A percentile compares a stretch with the other conserved stretches of the same genome.
These are phyloP conservation scores for Lasiosphaeria ovina DNA, from an alignment of 495 filamentous ascomycete genomes.

Conservation along the genomic window DNA sequence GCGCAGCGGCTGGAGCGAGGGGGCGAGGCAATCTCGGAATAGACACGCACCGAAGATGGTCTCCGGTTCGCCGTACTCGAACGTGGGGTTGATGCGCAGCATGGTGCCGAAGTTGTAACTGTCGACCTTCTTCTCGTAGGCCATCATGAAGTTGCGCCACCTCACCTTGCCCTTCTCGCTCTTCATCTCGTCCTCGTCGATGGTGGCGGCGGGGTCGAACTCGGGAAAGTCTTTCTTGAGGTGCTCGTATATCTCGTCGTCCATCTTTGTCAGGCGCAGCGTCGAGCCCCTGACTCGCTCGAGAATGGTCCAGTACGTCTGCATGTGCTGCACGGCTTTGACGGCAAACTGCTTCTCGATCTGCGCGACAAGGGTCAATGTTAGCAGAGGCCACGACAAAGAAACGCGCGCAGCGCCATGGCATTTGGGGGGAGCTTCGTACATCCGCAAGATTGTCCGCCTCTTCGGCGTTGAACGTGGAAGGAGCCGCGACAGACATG, in stretches of 20 bases:
- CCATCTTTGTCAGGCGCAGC: slow-evolving; percentile 85
- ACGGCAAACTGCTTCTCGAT: slow-evolving; percentile 99
- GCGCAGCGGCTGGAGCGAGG: too few species aligned
- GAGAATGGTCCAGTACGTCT: slow-evolving; percentile 95
- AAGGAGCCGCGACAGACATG: slow-evolving; percentile 24
- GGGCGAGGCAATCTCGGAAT: too few species aligned
- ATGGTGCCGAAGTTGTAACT: slow-evolving; percentile 99
- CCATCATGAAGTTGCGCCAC: slow-evolving; percentile 93
- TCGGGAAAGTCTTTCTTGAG: slow-evolving; percentile 87
- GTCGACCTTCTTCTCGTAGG: slow-evolving; percentile 86
- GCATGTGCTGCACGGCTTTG: slow-evolving; percentile 93
- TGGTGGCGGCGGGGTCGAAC: slow-evolving; percentile 73
- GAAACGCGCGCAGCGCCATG: not conserved
- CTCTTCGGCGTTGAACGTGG: slow-evolving; percentile 44
- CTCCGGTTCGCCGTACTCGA: slow-evolving; percentile 81
- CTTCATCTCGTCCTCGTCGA: slow-evolving; percentile 96
- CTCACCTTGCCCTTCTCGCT: slow-evolving; percentile 92
- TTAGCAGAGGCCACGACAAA: not conserved
- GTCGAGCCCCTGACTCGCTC: slow-evolving; percentile 82
- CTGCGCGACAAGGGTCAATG: slow-evolving; percentile 41
- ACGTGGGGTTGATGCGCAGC: slow-evolving; percentile 71
- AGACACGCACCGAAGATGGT: slow-evolving; percentile 77
- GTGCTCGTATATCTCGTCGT: slow-evolving; percentile 90
- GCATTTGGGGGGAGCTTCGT: slow-evolving; percentile 4
- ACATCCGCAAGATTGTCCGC: slow-evolving; percentile 53